Evolutionary conservation across 305 asterid genomes (phyloP), one percentile per base, ranked within the genome.

Genomic region (Fraxinus floribunda): DNA sequence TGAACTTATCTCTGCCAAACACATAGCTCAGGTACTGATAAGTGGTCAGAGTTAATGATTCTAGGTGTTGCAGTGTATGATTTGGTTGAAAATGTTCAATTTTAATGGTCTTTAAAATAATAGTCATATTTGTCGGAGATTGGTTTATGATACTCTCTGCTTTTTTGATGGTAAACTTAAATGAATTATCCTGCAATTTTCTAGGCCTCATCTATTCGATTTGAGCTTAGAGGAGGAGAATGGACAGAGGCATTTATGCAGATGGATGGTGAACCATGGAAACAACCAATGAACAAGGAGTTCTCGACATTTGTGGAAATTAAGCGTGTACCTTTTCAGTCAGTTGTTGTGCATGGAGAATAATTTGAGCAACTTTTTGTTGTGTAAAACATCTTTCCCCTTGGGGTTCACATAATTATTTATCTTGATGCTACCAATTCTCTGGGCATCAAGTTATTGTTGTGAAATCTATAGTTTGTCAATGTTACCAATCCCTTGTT

Each of bases 261-360:
- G 89, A 91, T 93, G 96, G 99, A 95, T 62, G 99, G 99, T 0
- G 98, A 95, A 84, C 99, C 98, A 71, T 95, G 98, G 99, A 94
- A 94, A 86, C 99, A 94, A 79, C 97, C 98, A 0, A 89, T 93
- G 85, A 78, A 88, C 89, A 91, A 89, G 79, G 97, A 94, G 6
- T 93, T 84, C 87, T 95, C 99, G 7, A 92, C 98, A 0, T 95
- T 91, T 55, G 89, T 95, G 64, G 98, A 95, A 84, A 90, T 95
- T 44, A 95, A 92, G 83, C 91, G 85, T 85, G 95, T 92, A 10
- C 89, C 94, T 5, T 86, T 88, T 85, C 97, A 91, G 22, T 93
- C 98, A 74, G 80, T 89, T 74, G 89, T 94, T 97, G 88, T 91
- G 80, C 88, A 87, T 72, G 97, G 90, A 73, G 94, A 89, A 78